These are phyloP conservation scores for Protomyces lactucae-debilis DNA, from an alignment of 1,139 yeast genomes.

Conservation along the genomic window DNA sequence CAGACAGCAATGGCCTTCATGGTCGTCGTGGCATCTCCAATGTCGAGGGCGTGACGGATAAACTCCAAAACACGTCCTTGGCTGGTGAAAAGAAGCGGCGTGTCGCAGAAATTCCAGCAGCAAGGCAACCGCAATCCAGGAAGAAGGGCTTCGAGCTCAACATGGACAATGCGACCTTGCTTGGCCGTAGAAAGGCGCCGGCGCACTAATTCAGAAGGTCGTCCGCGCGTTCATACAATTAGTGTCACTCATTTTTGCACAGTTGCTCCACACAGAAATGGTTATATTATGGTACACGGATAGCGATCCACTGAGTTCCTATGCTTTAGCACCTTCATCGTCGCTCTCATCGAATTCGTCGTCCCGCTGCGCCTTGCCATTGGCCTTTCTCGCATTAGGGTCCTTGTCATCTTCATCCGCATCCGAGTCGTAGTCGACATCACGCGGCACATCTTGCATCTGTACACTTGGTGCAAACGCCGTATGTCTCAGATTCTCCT, in stretches of 20 bases:
- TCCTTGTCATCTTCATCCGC: conserved; percentile 58
- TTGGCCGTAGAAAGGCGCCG: conserved; percentile 62
- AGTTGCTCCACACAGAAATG: too few relatives aligned
- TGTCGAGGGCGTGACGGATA: conserved; percentile 24
- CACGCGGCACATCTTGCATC: conserved; percentile 82
- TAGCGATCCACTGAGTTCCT: neutral
- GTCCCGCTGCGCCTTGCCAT: conserved; percentile 12
- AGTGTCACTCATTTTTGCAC: neutral
- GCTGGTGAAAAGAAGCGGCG: conserved; percentile 27
- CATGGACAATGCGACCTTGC: conserved; percentile 71
- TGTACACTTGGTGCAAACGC: conserved; percentile 95
- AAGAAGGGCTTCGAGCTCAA: conserved; percentile 59
- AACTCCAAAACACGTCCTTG: conserved; percentile 11
- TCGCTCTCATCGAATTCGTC: neutral
- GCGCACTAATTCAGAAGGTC: conserved; percentile 28
- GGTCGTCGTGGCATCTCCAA: conserved; percentile 2
- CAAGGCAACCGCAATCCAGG: conserved; percentile 32
- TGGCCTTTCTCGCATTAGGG: conserved; percentile 19
- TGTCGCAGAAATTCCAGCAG: conserved; percentile 25
- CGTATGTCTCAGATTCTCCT: conserved; percentile 75
- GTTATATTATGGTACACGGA: too few relatives aligned
- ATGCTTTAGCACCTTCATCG: neutral
- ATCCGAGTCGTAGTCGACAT: conserved; percentile 61
- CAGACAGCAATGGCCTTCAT: conserved; percentile 15
- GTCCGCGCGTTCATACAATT: neutral